Percentiles rank a stretch among this genome's conserved stretches.
phyloP scores from a whole-genome alignment of 2,329 filamentous ascomycete genomes.

The Pyricularia pennisetigena region DNA sequence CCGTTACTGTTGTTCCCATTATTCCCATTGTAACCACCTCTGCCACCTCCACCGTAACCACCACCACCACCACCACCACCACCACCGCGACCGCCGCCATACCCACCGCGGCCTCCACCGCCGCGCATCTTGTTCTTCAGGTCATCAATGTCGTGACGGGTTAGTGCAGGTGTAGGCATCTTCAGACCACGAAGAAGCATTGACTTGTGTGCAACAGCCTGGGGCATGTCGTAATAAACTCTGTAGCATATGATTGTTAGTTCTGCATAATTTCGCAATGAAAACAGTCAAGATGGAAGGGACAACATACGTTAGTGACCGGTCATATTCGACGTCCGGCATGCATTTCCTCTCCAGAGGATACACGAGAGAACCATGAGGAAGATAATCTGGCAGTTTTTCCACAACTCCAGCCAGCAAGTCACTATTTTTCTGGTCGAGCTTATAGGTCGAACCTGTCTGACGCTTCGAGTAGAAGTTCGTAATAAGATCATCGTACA shows the following conservation, averaged over 20 bases:
- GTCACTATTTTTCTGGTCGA: slow-evolving; percentile 66
- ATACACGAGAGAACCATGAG: slow-evolving; percentile 71
- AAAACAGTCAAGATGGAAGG: not conserved
- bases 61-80: not conserved
- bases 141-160: slow-evolving; percentile 64
- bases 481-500: slow-evolving; percentile 76
- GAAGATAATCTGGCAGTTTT: slow-evolving; percentile 76
- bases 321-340: slow-evolving; percentile 74
- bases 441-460: slow-evolving; percentile 51
- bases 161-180: slow-evolving; percentile 61
- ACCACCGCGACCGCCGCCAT: slow-evolving; percentile 39
- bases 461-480: slow-evolving; percentile 92
- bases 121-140: slow-evolving; percentile 53
- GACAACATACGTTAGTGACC: slow-evolving; percentile 64
- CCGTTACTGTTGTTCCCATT: slow-evolving; percentile 20
- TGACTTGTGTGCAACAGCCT: slow-evolving; percentile 72
- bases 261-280: not conserved
- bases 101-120: slow-evolving; percentile 50
- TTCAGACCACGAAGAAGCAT: slow-evolving; percentile 83
- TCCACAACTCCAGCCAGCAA: slow-evolving; percentile 72
- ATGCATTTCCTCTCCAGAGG: slow-evolving; percentile 63
- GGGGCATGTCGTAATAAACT: slow-evolving; percentile 76
- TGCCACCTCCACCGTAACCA: not conserved
- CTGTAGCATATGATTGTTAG: slow-evolving; percentile 33
- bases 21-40: not conserved